Conservation (phyloP, 495 filamentous ascomycete species). For the Bryoglossum gracile region DNA sequence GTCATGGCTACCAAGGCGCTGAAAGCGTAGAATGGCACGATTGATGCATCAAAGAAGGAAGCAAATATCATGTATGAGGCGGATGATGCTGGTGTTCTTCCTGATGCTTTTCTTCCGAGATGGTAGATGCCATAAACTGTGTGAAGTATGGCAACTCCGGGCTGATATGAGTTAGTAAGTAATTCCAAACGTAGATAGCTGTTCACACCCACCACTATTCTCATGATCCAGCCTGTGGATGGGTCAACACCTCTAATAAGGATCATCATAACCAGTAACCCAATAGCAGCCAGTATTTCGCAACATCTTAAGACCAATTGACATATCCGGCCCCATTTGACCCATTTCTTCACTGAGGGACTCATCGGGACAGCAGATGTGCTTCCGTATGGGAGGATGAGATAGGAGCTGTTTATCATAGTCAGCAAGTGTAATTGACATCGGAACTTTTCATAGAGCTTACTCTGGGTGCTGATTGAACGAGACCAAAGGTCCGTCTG, state of each 20-base stretch:
- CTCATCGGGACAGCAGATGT: conserved; percentile 57
- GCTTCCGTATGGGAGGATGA: conserved; percentile 42
- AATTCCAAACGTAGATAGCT: not conserved
- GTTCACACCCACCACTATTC: conserved; percentile 57
- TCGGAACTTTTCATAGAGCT: conserved; percentile 20
- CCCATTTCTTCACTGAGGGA: conserved; percentile 55
- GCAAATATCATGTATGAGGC: conserved; percentile 83
- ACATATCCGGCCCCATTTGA: conserved; percentile 55
- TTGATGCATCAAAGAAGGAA: conserved; percentile 57
- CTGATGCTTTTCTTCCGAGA: conserved; percentile 56
- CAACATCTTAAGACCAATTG: conserved; percentile 61
- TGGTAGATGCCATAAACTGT: conserved; percentile 73
- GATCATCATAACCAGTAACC: conserved; percentile 64
- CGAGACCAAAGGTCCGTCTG: conserved; percentile 64
- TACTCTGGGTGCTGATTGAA: conserved; percentile 83
- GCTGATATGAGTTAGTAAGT: conserved; percentile 29
- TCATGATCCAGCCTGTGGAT: conserved; percentile 63
- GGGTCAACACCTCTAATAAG: conserved; percentile 57
- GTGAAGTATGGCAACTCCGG: conserved; percentile 62
- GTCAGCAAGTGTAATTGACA: conserved; percentile 2
- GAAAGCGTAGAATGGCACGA: conserved; percentile 74
- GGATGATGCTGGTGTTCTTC: conserved; percentile 65
- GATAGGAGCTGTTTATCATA: conserved; percentile 27
- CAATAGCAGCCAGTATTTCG: conserved; percentile 59
- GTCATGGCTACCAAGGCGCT: conserved; percentile 50